Evolutionary conservation across 2,329 filamentous ascomycete genomes (phyloP).

Genomic region (Cladosporium sp.): DNA sequence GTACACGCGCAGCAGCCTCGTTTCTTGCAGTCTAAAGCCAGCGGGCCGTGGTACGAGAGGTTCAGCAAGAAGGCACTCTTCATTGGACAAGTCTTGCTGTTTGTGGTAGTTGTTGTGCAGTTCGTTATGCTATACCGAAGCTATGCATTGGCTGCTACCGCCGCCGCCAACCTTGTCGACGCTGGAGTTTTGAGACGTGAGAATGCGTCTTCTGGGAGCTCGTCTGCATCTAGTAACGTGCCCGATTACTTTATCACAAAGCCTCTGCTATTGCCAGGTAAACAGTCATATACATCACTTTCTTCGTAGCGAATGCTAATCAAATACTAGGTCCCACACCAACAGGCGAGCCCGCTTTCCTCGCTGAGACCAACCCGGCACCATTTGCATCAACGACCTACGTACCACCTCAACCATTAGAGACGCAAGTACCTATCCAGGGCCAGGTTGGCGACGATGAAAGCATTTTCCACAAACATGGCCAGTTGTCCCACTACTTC

Average conservation of each 20-base stretch:
- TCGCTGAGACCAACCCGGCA: conserved; percentile 69
- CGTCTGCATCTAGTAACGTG: conserved; percentile 39
- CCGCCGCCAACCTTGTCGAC: conserved; percentile 27
- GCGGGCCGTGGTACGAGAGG: conserved; percentile 3
- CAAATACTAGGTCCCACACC: conserved; percentile 59
- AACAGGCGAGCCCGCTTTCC: conserved; percentile 68
- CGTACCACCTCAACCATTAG: conserved; percentile 68
- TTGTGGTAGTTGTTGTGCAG: conserved; percentile 29
- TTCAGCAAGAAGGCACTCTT: conserved; percentile 16
- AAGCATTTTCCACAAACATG: conserved; percentile 72
- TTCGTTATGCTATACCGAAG: conserved; percentile 37
- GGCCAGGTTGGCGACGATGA: conserved; percentile 52
- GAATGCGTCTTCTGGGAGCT: conserved; percentile 20
- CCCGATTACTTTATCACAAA: conserved; percentile 65
- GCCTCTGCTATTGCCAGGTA: conserved; percentile 53
- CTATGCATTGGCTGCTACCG: conserved; percentile 31
- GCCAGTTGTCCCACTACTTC: conserved; percentile 68
- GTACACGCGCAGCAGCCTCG: not conserved
- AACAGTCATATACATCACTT: not conserved
- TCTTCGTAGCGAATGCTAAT: not conserved
- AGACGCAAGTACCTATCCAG: conserved; percentile 67
- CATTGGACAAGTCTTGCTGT: conserved; percentile 29
- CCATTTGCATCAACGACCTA: conserved; percentile 62
- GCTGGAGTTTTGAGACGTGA: conserved; percentile 27
- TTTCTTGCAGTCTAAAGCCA: not conserved